These are phyloP conservation scores for Erodium maritimum DNA, from an alignment of 345 rosid species.

Conservation along the genomic window DNA sequence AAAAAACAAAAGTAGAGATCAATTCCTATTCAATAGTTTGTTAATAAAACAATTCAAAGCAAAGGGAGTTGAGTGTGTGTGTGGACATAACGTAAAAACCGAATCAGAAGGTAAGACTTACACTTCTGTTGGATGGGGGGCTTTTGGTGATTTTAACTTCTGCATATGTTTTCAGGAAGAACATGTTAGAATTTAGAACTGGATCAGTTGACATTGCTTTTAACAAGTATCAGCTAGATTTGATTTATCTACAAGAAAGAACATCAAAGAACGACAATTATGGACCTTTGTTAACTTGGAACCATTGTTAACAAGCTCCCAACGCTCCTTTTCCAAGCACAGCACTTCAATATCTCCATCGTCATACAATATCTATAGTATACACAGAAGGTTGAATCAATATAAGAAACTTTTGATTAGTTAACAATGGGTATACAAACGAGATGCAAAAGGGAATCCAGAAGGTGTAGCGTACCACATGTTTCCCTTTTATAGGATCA, in stretches of 20 bases:
- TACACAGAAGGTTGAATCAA: not conserved
- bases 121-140: constrained; percentile 33
- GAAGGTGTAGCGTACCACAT: constrained; percentile 53
- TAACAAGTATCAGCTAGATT: not conserved
- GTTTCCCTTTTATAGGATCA: constrained; percentile 66
- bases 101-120: constrained; percentile 21
- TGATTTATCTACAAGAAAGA: constrained; percentile 1
- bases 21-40: too few relatives aligned
- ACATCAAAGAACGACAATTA: constrained; percentile 8
- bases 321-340: constrained; percentile 68
- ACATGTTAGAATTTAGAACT: not conserved
- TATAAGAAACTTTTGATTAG: not conserved
- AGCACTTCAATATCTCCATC: constrained; percentile 97
- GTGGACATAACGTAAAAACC: constrained; percentile 1
- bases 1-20: not conserved
- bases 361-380: constrained; percentile 55
- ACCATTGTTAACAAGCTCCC: constrained; percentile 65
- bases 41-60: too few relatives aligned
- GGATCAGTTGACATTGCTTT: constrained; percentile 1
- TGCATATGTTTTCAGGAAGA: constrained; percentile 22
- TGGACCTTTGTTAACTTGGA: constrained; percentile 55
- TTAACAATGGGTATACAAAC: not conserved
- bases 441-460: not conserved
- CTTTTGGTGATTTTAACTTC: constrained; percentile 44
- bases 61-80: too few relatives aligned